Evolutionary conservation across 2,329 filamentous ascomycete genomes (phyloP).

Genomic region (Alternaria gaisen): DNA sequence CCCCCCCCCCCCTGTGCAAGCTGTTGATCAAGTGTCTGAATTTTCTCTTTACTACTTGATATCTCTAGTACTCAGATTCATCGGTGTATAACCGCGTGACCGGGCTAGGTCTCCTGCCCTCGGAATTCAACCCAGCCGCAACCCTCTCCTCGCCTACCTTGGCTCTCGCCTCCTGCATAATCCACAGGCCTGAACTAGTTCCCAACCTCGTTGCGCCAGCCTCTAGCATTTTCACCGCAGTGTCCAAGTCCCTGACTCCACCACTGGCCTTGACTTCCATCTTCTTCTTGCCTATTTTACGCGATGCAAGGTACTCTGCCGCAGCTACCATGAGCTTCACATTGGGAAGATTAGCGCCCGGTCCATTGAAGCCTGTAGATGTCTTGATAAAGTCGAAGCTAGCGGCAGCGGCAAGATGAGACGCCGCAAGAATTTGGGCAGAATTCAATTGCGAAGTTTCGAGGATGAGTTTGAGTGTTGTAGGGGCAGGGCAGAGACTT

Average conservation of each 20-base stretch:
- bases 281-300: constrained; percentile 35
- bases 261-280: constrained; percentile 68
- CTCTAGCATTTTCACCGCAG: constrained; percentile 63
- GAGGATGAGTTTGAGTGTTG: constrained; percentile 64
- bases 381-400: constrained; percentile 69
- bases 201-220: constrained; percentile 66
- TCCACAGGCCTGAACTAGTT: constrained; percentile 64
- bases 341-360: constrained; percentile 62
- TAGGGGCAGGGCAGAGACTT: constrained; percentile 55
- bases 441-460: constrained; percentile 63
- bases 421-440: constrained; percentile 63
- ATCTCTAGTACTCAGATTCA: constrained; percentile 31
- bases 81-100: constrained; percentile 50
- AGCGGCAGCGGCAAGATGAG: constrained; percentile 61
- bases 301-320: constrained; percentile 55
- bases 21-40: not conserved
- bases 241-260: constrained; percentile 61
- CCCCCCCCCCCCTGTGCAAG: not conserved
- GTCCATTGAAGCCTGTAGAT: constrained; percentile 66
- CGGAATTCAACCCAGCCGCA: constrained; percentile 20
- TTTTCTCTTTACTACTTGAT: not conserved
- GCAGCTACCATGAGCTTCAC: constrained; percentile 64
- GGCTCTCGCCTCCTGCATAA: constrained; percentile 58
- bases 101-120: constrained; percentile 32
- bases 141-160: constrained; percentile 39